Conservation (phyloP, 805 yeast species). For the Candida jianshihensis region DNA sequence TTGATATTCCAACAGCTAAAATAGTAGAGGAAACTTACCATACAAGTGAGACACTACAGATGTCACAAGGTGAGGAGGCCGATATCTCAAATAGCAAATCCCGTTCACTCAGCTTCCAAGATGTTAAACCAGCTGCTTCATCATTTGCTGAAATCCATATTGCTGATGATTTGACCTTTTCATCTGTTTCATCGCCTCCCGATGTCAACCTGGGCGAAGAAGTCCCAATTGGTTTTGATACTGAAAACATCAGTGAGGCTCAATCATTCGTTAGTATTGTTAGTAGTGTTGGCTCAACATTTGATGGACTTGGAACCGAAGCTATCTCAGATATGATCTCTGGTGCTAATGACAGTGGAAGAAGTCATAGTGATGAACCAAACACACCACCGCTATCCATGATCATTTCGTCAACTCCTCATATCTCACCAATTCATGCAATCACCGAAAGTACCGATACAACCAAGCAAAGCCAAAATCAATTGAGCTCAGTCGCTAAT, state of each 20-base stretch:
- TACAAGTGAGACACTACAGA: too few relatives aligned
- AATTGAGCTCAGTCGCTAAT: neutral
- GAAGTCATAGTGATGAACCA: conserved; percentile 16
- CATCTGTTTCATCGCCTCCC: conserved; percentile 4
- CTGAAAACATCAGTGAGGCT: conserved; percentile 21
- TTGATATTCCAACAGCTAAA: neutral
- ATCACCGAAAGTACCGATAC: conserved; percentile 8
- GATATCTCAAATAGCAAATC: too few relatives aligned
- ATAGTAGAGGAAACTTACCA: conserved; percentile 5
- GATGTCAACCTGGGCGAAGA: too few relatives aligned
- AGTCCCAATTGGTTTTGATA: neutral
- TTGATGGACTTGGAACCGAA: conserved; percentile 14
- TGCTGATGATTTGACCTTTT: too few relatives aligned
- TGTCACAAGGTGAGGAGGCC: too few relatives aligned
- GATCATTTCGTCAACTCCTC: conserved; percentile 20
- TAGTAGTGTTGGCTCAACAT: too few relatives aligned
- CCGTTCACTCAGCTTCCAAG: conserved; percentile 5
- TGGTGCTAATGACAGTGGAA: conserved; percentile 7
- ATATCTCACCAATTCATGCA: conserved; percentile 21
- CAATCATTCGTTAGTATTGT: conserved; percentile 23
- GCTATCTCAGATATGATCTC: conserved; percentile 4
- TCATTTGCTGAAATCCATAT: neutral
- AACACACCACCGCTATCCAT: conserved; percentile 17
- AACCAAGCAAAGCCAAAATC: neutral
- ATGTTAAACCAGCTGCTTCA: neutral